phyloP scores from a whole-genome alignment of 805 yeast species.

The Sugiyamaella boreocaroliniensis region DNA sequence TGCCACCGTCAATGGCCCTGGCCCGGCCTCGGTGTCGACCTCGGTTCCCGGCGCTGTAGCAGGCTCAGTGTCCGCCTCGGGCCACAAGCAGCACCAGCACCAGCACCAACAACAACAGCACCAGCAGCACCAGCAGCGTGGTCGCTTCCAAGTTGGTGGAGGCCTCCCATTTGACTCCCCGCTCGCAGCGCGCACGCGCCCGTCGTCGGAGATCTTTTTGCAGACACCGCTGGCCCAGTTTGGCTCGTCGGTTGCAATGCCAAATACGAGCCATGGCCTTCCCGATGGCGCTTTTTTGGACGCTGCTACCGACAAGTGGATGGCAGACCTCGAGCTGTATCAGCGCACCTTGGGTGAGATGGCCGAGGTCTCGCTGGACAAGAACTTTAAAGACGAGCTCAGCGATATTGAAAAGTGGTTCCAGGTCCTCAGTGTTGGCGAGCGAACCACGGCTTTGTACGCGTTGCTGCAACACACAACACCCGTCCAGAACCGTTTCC shows the following conservation, averaged over 20 bases:
- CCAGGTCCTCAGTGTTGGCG: constrained; percentile 31
- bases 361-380: constrained; percentile 27
- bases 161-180: constrained; percentile 18
- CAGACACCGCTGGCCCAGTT: constrained; percentile 16
- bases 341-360: constrained; percentile 29
- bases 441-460: constrained; percentile 34
- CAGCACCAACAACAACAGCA: constrained; percentile 5
- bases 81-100: constrained; percentile 7
- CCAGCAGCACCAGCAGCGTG: constrained; percentile 6
- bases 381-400: constrained; percentile 30
- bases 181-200: constrained; percentile 17
- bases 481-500: constrained; percentile 31
- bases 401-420: constrained; percentile 37
- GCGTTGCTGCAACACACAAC: constrained; percentile 32
- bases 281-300: constrained; percentile 14
- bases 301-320: constrained; percentile 28
- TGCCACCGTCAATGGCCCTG: not conserved
- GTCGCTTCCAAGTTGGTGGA: not conserved
- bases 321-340: constrained; percentile 29
- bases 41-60: constrained; percentile 1
- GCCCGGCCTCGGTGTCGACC: constrained; percentile 1
- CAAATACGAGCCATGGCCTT: not conserved
- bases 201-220: constrained; percentile 23
- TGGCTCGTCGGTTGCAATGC: not conserved
- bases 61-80: constrained; percentile 3